phyloP scores from a whole-genome alignment of 371 early-diverging fungal genomes.

The Mortierella sp. region DNA sequence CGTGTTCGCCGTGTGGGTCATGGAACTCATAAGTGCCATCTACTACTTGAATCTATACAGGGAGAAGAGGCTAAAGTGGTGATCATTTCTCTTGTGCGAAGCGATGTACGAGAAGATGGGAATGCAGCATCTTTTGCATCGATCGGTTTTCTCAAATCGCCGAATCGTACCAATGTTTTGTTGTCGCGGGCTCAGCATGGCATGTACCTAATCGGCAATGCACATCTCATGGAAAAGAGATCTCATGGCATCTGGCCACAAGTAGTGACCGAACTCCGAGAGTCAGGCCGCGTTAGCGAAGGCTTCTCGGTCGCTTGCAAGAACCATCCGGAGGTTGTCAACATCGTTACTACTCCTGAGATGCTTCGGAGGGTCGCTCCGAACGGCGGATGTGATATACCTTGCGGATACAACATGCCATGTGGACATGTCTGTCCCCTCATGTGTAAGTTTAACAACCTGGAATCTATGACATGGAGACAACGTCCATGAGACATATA shows the following conservation, averaged over 20 bases:
- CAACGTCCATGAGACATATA: too few species aligned
- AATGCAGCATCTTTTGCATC: constrained; percentile 21
- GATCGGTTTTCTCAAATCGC: constrained; percentile 83
- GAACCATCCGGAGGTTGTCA: constrained; percentile 53
- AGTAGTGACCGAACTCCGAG: constrained; percentile 31
- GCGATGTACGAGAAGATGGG: constrained; percentile 46
- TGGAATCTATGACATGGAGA: too few species aligned
- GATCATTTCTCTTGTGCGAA: constrained; percentile 70
- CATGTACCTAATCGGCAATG: constrained; percentile 68
- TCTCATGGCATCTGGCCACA: constrained; percentile 54
- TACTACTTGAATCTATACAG: constrained; percentile 8
- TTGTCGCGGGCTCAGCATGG: constrained; percentile 73
- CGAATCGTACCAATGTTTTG: constrained; percentile 82
- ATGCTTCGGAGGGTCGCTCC: constrained; percentile 23
- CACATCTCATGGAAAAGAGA: constrained; percentile 33
- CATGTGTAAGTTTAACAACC: constrained; percentile 54
- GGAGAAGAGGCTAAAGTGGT: constrained; percentile 57
- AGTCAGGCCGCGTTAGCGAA: constrained; percentile 40
- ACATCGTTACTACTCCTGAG: not conserved
- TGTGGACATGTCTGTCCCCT: constrained; percentile 55
- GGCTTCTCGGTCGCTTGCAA: constrained; percentile 58
- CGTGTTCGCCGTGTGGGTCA: too few species aligned
- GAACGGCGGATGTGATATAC: constrained; percentile 52
- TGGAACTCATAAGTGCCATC: not conserved
- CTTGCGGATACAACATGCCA: constrained; percentile 32